Evolutionary conservation across 345 rosid genomes (phyloP).

Genomic region (Eucalyptus polyanthemos): DNA sequence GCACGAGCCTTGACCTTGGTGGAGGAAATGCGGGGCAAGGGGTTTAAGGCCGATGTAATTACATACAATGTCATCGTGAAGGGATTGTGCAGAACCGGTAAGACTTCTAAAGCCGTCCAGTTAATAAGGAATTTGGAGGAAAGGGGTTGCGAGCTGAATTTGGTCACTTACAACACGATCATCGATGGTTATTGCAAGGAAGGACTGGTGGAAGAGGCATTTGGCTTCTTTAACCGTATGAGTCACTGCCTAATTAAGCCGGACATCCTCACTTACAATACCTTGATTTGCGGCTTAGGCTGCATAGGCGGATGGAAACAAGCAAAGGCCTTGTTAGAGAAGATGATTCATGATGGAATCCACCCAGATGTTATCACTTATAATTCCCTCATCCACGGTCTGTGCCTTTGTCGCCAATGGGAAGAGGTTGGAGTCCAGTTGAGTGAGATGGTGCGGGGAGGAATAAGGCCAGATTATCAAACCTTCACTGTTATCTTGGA

Average conservation of each 20-base stretch:
- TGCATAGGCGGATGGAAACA: not conserved
- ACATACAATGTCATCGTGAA: not conserved
- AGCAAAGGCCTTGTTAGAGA: not conserved
- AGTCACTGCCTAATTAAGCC: not conserved
- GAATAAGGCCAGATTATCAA: not conserved
- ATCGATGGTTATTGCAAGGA: constrained; percentile 1
- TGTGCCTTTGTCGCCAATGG: not conserved
- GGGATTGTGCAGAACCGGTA: not conserved
- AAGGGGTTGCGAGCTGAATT: not conserved
- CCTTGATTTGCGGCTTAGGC: not conserved
- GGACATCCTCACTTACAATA: not conserved
- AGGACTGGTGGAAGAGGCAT: not conserved
- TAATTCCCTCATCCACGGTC: not conserved
- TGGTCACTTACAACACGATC: not conserved
- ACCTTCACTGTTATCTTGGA: not conserved
- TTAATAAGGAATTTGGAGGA: not conserved
- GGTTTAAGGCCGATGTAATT: no score
- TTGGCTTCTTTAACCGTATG: not conserved
- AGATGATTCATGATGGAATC: not conserved
- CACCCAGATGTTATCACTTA: not conserved
- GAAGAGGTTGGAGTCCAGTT: not conserved
- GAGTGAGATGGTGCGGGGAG: not conserved
- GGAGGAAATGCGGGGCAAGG: no score
- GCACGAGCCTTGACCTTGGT: no score
- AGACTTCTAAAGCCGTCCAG: not conserved